These are phyloP conservation scores for Globisporangium paddicum DNA, from an alignment of 352 stramenopile species.

Conservation along the genomic window DNA sequence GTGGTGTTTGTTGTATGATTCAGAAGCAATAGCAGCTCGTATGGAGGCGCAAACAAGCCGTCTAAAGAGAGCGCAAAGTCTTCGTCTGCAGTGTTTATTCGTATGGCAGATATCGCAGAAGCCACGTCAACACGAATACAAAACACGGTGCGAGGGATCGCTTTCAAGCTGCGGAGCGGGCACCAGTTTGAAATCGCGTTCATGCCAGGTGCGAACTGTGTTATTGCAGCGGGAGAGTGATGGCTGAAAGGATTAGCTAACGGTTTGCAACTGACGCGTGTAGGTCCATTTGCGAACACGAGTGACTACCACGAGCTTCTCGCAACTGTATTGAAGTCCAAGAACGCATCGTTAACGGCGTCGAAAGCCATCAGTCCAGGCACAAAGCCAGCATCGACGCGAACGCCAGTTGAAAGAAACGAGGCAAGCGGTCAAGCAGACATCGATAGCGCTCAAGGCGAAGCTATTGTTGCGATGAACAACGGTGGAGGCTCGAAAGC, in stretches of 20 bases:
- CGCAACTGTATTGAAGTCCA: slow-evolving; percentile 15
- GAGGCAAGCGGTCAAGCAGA: background rate
- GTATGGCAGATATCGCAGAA: slow-evolving; percentile 17
- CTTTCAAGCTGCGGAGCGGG: slow-evolving; percentile 26
- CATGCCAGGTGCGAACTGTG: slow-evolving; percentile 35
- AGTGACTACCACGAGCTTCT: slow-evolving; percentile 47
- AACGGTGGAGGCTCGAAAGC: background rate
- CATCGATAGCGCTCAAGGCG: background rate
- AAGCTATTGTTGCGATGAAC: background rate
- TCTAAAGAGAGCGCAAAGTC: slow-evolving; percentile 3
- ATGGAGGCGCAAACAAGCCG: background rate
- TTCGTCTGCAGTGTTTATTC: slow-evolving; percentile 12
- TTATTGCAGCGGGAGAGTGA: background rate
- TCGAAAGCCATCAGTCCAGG: background rate
- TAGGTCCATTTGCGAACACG: slow-evolving; percentile 25
- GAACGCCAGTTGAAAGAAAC: background rate
- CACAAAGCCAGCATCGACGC: background rate
- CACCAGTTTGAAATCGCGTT: slow-evolving; percentile 52
- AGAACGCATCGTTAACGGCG: background rate
- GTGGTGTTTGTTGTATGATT: background rate
- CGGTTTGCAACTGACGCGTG: background rate
- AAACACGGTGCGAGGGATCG: slow-evolving; percentile 35
- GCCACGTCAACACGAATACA: slow-evolving; percentile 32
- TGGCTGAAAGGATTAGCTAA: background rate
- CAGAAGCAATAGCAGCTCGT: background rate